Base-by-base conservation (phyloP, 345 rosid genomes). In the Pelargonium nanum region DNA sequence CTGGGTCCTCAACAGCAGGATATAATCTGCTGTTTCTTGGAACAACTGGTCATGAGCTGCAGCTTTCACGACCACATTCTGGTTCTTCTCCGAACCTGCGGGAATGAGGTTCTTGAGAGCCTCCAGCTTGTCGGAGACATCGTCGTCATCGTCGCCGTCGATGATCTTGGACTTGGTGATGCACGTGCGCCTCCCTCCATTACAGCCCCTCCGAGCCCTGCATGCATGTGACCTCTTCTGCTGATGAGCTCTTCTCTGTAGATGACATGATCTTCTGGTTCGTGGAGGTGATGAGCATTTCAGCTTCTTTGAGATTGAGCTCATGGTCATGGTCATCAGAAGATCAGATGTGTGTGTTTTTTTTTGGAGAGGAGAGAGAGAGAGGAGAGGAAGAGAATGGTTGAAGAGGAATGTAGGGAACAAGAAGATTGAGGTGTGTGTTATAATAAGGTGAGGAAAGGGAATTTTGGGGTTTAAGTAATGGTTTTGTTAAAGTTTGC, bases 11-110 rank as follows among this genome's bases (percentile, higher is more conserved):
- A 91, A 75, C 26, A 68, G 72, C 17, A 86, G 65, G 62, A 91
- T 91, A 73, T 91, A 91, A 61, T 91, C 89, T 0, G 95, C 98
- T 17, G 96, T 88, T 68, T 83, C 88, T 65, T 71, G 78, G 70
- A 91, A 86, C 80, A 91, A 61, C 69, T 75, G 80, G 10, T 79
- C 82, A n/a, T n/a, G n/a, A n/a, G n/a, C n/a, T n/a, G n/a, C n/a
- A 1, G 83, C 59, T 63, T 76, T 72, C 22, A 65, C 65, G 7
- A 66, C 78, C 6, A 61, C 76, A 19, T 9, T 51, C 20, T 24
- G 26, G 5, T 44, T 34, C 25, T 16, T 4, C 32, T 6, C 19
- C 22, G 21, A 20, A 25, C 22, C 56, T 52, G 28, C 58, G 2
- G 89, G 92, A 62, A 88, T 79, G 32, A 91, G 89, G 61, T 63